phyloP scores from a whole-genome alignment of 164 flowering plant species.

The Tetrastigma voinierianum region DNA sequence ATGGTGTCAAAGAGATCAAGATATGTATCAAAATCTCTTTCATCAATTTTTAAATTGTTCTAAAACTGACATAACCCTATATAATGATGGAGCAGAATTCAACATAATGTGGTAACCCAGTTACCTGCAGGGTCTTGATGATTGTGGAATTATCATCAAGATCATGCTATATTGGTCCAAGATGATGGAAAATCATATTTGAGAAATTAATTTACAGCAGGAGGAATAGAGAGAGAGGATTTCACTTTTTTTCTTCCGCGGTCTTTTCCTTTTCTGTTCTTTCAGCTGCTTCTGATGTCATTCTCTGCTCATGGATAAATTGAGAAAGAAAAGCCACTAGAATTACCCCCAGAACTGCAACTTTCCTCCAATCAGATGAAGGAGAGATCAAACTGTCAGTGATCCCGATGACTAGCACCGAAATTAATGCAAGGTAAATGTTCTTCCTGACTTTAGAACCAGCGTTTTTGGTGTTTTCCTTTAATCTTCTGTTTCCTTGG shows the following conservation, averaged over 20 bases:
- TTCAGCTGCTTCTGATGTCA: slow-evolving; percentile 47
- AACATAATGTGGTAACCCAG: slow-evolving; percentile 16
- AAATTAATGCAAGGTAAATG: slow-evolving; percentile 69
- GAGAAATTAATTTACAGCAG: not conserved
- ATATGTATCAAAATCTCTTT: too few relatives aligned
- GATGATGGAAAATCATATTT: not conserved
- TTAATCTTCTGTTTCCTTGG: slow-evolving; percentile 52
- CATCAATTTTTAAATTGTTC: too few relatives aligned
- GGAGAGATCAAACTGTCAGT: slow-evolving; percentile 48
- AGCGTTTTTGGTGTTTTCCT: slow-evolving; percentile 49
- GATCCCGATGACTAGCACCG: slow-evolving; percentile 41
- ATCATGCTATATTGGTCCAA: slow-evolving; percentile 35
- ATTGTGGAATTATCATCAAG: slow-evolving; percentile 39
- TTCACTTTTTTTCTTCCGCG: slow-evolving; percentile 26
- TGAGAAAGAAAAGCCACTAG: slow-evolving; percentile 63
- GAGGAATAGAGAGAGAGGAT: not conserved
- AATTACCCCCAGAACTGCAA: slow-evolving; percentile 57
- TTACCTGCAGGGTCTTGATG: slow-evolving; percentile 41
- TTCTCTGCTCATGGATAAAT: slow-evolving; percentile 58
- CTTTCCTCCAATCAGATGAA: slow-evolving; percentile 62
- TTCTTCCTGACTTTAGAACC: slow-evolving; percentile 59
- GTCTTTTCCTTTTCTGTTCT: slow-evolving; percentile 25
- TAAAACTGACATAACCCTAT: not conserved
- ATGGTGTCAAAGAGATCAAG: too few relatives aligned
- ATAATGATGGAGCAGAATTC: not conserved